phyloP scores from a whole-genome alignment of 1,284 basidiomycete species.

The Anthracocystis setariae region DNA sequence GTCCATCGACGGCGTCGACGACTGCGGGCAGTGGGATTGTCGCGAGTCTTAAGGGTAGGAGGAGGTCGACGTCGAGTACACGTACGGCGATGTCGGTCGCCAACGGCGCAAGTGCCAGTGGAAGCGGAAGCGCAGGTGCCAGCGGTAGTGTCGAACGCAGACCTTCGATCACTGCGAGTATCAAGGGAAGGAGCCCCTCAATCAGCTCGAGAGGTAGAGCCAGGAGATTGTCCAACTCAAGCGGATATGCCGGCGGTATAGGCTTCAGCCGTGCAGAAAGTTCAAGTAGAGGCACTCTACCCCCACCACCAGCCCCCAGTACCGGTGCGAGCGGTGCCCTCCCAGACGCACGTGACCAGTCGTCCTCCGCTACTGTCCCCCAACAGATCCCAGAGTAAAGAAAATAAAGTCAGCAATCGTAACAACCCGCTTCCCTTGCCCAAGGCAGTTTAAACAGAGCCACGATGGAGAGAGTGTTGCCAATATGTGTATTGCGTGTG shows the following conservation, averaged over 20 bases:
- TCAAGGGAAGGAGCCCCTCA: slow-evolving; percentile 27
- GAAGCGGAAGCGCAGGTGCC: not conserved
- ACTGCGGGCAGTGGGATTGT: slow-evolving; percentile 23
- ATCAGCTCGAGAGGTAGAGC: slow-evolving; percentile 26
- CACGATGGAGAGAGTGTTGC: not conserved
- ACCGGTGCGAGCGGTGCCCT: not conserved
- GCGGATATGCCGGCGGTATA: slow-evolving; percentile 14
- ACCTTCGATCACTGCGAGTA: slow-evolving; percentile 25
- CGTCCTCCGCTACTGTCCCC: not conserved
- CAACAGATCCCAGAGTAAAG: not conserved
- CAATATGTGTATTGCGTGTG: not conserved
- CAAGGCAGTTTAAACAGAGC: too few relatives aligned
- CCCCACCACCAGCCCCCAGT: too few relatives aligned
- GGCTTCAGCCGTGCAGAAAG: slow-evolving; percentile 17
- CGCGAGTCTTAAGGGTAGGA: slow-evolving; percentile 29
- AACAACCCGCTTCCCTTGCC: too few relatives aligned
- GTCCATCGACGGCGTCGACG: slow-evolving; percentile 9
- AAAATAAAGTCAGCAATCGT: too few relatives aligned
- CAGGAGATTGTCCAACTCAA: slow-evolving; percentile 11
- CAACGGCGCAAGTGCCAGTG: not conserved
- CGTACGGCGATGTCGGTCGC: slow-evolving; percentile 10
- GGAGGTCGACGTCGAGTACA: slow-evolving; percentile 29
- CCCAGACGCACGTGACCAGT: too few relatives aligned
- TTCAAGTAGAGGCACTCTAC: slow-evolving; percentile 6
- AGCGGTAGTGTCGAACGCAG: slow-evolving; percentile 6